A percentile compares a stretch with the other conserved stretches of the same genome.
Conservation (phyloP, 495 filamentous ascomycete genomes). For the Paragyromitra xinjiangensis region DNA sequence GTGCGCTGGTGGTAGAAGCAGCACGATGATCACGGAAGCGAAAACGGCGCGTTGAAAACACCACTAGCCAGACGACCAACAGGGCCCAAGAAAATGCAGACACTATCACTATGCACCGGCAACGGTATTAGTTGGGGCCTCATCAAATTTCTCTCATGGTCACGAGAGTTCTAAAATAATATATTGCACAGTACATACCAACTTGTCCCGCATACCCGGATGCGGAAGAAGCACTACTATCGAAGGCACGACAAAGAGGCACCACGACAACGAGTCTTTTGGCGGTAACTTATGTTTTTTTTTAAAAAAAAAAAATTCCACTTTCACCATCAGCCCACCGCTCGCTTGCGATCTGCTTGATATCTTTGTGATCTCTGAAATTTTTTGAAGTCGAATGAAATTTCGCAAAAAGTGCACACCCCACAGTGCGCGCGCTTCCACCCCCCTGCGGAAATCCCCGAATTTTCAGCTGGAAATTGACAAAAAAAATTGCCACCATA, state of each 20-base stretch:
- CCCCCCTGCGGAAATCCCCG: constrained; percentile 32
- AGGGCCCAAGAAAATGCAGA: constrained; percentile 2
- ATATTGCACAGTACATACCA: constrained; percentile 24
- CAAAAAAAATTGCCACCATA: constrained; percentile 27
- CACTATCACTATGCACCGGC: constrained; percentile 17
- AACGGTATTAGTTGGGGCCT: constrained; percentile 19
- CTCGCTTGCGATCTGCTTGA: not conserved
- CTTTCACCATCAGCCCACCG: constrained; percentile 11
- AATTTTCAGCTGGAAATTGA: constrained; percentile 41
- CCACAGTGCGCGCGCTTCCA: constrained; percentile 1
- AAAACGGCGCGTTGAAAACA: constrained; percentile 13
- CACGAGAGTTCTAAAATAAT: constrained; percentile 13
- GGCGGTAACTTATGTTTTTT: not conserved
- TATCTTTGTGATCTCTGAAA: constrained; percentile 20
- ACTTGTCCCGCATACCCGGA: constrained; percentile 22
- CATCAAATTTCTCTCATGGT: constrained; percentile 4
- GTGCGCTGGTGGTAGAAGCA: not conserved
- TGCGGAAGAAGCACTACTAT: constrained; percentile 29
- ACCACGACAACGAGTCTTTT: constrained; percentile 13
- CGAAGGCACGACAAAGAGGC: constrained; percentile 13
- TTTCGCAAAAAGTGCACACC: constrained; percentile 5
- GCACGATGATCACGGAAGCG: constrained; percentile 13
- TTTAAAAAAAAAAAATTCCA: not conserved
- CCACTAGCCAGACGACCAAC: constrained; percentile 7
- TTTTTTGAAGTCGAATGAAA: constrained; percentile 33